Base-by-base conservation (phyloP, 73 alveolate genomes). In the Breviolum minutum region DNA sequence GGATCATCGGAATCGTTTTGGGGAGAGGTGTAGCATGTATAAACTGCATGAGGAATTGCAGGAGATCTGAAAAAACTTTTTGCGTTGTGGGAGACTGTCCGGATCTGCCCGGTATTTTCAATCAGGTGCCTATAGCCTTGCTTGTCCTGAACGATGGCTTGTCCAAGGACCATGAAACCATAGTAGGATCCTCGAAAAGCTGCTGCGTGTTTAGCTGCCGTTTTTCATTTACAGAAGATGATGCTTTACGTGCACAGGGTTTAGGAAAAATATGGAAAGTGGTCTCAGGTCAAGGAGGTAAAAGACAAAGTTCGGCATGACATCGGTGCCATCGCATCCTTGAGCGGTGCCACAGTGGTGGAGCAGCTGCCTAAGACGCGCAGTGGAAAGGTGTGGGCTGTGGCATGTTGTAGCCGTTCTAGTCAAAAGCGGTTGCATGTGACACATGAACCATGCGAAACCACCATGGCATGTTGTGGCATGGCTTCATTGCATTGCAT, bases 321-420 rank as follows among this genome's bases (percentile, higher is more conserved):
- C 96, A 99, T 99, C 77, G 99, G 99, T 8, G 99, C 99, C 87
- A 99, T 99, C 54, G 99, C 99, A 69, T 87, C 99, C n/a, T 95
- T 99, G 83, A 69, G 84, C 69, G 97, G 88, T 62, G 97, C 97
- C 73, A 88, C 99, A 48, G 95, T 99, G 70, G 99, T 99, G 30
- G 99, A 99, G 54, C 99, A 99, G 77, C 99, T 99, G 71, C 99
- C 99, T 9, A 99, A 99, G 99, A 99, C 99, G 0, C 99, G 99
- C 95, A 99, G 99, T 96, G 99, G 99, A 24, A 99, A 99, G 99
- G 99, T 99, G 61, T 99, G 99, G 82, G 99, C 99, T 83, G 99
- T 8, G 99, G 63, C 99, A 99, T 40, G 54, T 40, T 3, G 54
- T 40, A 40, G 54, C 54, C 3, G 3, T 40, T 40, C 98, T 99